A percentile compares a stretch with the other conserved stretches of the same genome.
Evolutionary conservation across 352 stramenopile genomes (phyloP).

Genomic region (Globisporangium spiculum): DNA sequence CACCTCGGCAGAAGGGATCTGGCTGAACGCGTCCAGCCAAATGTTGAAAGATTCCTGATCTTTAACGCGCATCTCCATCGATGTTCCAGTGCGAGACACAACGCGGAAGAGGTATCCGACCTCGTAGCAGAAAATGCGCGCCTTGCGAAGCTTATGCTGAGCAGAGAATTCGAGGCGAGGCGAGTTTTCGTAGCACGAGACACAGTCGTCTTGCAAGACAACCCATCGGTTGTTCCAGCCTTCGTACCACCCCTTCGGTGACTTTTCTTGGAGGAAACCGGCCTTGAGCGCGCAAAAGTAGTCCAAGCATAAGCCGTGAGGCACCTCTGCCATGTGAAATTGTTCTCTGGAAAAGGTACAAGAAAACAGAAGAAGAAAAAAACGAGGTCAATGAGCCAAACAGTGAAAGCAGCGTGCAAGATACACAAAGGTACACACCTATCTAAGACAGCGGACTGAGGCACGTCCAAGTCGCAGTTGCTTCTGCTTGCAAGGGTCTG

Average conservation of each 20-base stretch:
- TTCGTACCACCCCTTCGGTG: slow-evolving; percentile 78
- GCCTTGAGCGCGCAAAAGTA: slow-evolving; percentile 81
- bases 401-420: background rate
- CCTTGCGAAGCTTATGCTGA: slow-evolving; percentile 67
- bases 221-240: slow-evolving; percentile 80
- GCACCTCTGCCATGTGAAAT: slow-evolving; percentile 46
- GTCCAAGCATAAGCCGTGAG: slow-evolving; percentile 58
- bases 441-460: background rate
- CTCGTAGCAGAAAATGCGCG: slow-evolving; percentile 71
- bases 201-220: slow-evolving; percentile 68
- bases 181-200: slow-evolving; percentile 82
- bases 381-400: too few species aligned
- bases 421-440: slow-evolving; percentile 5
- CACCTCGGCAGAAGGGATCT: slow-evolving; percentile 55
- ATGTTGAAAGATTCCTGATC: slow-evolving; percentile 74
- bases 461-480: background rate
- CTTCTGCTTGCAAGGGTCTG: slow-evolving; percentile 26
- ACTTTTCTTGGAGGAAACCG: slow-evolving; percentile 72
- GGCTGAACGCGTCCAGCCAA: slow-evolving; percentile 63
- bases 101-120: slow-evolving; percentile 75
- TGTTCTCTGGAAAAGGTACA: slow-evolving; percentile 11
- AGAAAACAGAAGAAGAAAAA: too few species aligned
- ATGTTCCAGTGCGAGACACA: slow-evolving; percentile 59
- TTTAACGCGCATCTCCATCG: slow-evolving; percentile 77
- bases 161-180: slow-evolving; percentile 67